A percentile compares a stretch with the other conserved stretches of the same genome.
Evolutionary conservation across 2,329 filamentous ascomycete species (phyloP).

Genomic region (Ramichloridium luteum): DNA sequence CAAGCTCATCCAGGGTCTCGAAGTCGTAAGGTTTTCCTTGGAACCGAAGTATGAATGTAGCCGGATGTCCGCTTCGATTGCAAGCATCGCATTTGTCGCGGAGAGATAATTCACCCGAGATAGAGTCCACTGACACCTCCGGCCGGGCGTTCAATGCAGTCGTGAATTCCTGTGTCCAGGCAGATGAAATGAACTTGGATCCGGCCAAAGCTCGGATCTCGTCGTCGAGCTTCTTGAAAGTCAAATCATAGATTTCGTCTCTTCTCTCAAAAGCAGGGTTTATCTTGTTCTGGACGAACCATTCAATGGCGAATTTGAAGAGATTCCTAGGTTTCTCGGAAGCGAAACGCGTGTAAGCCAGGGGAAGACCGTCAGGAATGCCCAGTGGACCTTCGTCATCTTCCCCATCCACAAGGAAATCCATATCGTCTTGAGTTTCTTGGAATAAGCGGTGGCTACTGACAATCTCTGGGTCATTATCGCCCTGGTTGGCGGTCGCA

Average conservation of each 20-base stretch:
- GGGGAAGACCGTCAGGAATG: slow-evolving; percentile 49
- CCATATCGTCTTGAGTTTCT: slow-evolving; percentile 43
- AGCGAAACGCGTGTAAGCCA: slow-evolving; percentile 55
- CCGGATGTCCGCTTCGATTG: slow-evolving; percentile 55
- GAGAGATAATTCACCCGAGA: slow-evolving; percentile 10
- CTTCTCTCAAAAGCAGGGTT: slow-evolving; percentile 55
- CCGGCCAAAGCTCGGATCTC: slow-evolving; percentile 55
- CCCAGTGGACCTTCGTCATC: slow-evolving; percentile 46
- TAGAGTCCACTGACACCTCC: slow-evolving; percentile 39
- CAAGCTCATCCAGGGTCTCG: slow-evolving; percentile 52
- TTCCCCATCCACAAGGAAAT: slow-evolving; percentile 46
- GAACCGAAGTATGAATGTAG: slow-evolving; percentile 52
- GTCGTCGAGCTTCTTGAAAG: slow-evolving; percentile 60
- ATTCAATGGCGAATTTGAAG: slow-evolving; percentile 63
- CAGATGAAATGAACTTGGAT: slow-evolving; percentile 60
- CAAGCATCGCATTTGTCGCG: slow-evolving; percentile 55
- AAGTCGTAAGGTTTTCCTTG: slow-evolving; percentile 54
- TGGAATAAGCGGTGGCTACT: slow-evolving; percentile 34
- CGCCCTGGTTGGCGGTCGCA: slow-evolving; percentile 9
- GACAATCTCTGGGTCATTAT: slow-evolving; percentile 18
- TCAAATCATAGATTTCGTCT: slow-evolving; percentile 53
- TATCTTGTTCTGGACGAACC: slow-evolving; percentile 69
- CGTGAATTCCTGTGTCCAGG: slow-evolving; percentile 57
- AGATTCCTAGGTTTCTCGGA: slow-evolving; percentile 58
- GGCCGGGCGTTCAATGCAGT: slow-evolving; percentile 54